Evolutionary conservation across 2,329 filamentous ascomycete genomes (phyloP).

Genomic region (Colletotrichum simmondsii): DNA sequence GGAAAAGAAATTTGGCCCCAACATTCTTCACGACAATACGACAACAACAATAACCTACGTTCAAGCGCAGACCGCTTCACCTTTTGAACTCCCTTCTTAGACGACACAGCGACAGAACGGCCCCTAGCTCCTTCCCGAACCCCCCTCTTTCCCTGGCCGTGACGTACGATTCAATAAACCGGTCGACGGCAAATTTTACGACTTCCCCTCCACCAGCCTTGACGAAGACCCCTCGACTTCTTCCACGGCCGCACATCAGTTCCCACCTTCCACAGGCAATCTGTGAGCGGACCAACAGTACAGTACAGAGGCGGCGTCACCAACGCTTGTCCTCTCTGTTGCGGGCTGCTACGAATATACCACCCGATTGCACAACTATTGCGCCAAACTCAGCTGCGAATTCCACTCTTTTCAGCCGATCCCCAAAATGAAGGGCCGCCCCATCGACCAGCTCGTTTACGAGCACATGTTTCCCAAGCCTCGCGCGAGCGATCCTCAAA

Average conservation of each 20-base stretch:
- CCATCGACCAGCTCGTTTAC: constrained; percentile 79
- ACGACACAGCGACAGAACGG: constrained; percentile 22
- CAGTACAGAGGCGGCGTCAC: neutral
- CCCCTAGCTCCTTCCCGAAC: constrained; percentile 22
- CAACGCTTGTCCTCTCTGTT: neutral
- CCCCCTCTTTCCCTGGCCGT: constrained; percentile 19
- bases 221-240: neutral
- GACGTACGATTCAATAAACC: constrained; percentile 7
- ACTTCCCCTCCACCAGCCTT: neutral
- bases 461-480: constrained; percentile 78
- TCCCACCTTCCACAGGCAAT: neutral
- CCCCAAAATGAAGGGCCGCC: constrained; percentile 73
- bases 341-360: neutral
- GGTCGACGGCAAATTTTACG: neutral
- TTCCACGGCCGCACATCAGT: neutral
- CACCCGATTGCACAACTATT: neutral
- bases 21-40: neutral
- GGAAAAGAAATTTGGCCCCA: neutral
- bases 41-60: neutral
- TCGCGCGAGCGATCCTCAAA: constrained; percentile 74
- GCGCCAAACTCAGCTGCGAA: neutral
- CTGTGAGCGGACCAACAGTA: neutral
- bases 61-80: constrained; percentile 22
- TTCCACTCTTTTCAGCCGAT: neutral
- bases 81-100: constrained; percentile 20